phyloP scores from a whole-genome alignment of 768 basidiomycete genomes.

The Leccinum sublutescens region DNA sequence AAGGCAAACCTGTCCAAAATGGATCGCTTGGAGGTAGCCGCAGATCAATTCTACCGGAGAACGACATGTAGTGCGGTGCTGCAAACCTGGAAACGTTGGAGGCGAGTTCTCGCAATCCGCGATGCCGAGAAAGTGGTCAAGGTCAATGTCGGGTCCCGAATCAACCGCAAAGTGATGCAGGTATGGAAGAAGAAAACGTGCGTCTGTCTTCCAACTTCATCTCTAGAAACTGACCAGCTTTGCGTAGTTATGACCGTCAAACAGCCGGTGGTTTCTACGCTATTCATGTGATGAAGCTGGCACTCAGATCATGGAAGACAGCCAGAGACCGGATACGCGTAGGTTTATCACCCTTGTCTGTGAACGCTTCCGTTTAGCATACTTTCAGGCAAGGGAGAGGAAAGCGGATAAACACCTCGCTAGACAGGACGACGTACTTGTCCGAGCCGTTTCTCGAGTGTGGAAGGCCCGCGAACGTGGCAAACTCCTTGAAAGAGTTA shows the following conservation, averaged over 20 bases:
- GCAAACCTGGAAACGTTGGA: constrained; percentile 61
- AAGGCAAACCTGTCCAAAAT: constrained; percentile 40
- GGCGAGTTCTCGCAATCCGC: constrained; percentile 41
- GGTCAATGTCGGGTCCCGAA: constrained; percentile 45
- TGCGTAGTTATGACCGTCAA: constrained; percentile 42
- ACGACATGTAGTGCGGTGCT: constrained; percentile 38
- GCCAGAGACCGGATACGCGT: constrained; percentile 51
- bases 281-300: constrained; percentile 41
- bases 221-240: constrained; percentile 4
- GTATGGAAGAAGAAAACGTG: constrained; percentile 61
- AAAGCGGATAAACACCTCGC: constrained; percentile 56
- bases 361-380: constrained; percentile 11
- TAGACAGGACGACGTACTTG: constrained; percentile 55
- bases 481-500: constrained; percentile 53
- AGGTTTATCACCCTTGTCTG: constrained; percentile 20
- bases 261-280: constrained; percentile 45
- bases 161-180: constrained; percentile 47
- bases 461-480: constrained; percentile 72
- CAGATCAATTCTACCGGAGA: constrained; percentile 46
- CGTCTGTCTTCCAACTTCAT: constrained; percentile 24
- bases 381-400: constrained; percentile 50
- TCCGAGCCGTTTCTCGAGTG: constrained; percentile 57
- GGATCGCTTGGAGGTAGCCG: constrained; percentile 46
- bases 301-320: constrained; percentile 55
- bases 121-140: constrained; percentile 44